Percentiles rank a stretch among this genome's conserved stretches.
Conservation (phyloP, 2,329 filamentous ascomycete species). For the Talaromyces sp. region DNA sequence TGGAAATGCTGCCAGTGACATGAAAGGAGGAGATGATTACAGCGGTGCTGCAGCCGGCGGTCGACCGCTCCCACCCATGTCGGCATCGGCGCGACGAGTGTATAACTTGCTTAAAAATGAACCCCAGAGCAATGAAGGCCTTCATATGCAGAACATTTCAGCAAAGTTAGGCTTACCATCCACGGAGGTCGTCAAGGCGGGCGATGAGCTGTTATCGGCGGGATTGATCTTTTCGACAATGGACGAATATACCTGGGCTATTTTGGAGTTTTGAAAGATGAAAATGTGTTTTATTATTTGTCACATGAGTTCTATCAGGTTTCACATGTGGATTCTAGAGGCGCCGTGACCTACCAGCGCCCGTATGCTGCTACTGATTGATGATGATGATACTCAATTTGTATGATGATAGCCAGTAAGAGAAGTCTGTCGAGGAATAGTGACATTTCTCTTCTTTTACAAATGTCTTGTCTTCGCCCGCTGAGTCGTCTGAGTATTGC, state of each 20-base stretch:
- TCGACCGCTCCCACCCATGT: conserved; percentile 49
- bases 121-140: conserved; percentile 73
- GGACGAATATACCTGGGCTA: conserved; percentile 87
- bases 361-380: conserved; percentile 6
- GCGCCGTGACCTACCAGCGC: background rate
- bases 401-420: background rate
- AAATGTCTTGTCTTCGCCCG: background rate
- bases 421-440: no score
- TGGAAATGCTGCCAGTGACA: conserved; percentile 40
- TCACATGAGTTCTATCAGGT: background rate
- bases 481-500: no score
- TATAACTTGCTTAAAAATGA: conserved; percentile 66
- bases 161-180: conserved; percentile 62
- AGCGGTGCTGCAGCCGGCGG: conserved; percentile 25
- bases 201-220: conserved; percentile 71
- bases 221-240: conserved; percentile 86
- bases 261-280: conserved; percentile 58
- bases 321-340: background rate
- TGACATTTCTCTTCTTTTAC: no score
- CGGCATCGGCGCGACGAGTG: conserved; percentile 62
- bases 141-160: conserved; percentile 76
- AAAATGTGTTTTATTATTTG: background rate
- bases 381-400: conserved; percentile 4
- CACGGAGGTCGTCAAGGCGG: conserved; percentile 69
- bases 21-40: conserved; percentile 44